phyloP scores from a whole-genome alignment of 192 early-diverging fungal genomes.

The Podochytrium sp. region DNA sequence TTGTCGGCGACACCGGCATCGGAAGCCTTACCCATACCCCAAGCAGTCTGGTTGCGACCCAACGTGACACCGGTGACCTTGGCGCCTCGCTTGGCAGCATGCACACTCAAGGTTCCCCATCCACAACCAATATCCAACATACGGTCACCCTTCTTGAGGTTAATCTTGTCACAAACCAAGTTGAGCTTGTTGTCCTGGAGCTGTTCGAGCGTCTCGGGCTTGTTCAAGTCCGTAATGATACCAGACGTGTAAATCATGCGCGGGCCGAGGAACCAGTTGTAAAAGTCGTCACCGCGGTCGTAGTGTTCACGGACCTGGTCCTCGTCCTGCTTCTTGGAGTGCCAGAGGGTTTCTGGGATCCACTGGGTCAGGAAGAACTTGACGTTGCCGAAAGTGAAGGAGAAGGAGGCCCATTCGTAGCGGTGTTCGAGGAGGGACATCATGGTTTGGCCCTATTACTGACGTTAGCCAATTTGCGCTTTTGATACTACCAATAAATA shows the following conservation, averaged over 20 bases:
- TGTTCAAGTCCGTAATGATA: constrained; percentile 75
- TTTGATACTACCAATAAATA: constrained; percentile 4
- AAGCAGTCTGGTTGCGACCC: constrained; percentile 88
- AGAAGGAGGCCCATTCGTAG: constrained; percentile 94
- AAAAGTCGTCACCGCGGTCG: constrained; percentile 98
- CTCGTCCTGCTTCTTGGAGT: constrained; percentile 97
- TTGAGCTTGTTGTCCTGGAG: constrained; percentile 96
- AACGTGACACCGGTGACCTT: constrained; percentile 94
- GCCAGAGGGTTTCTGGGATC: constrained; percentile 97
- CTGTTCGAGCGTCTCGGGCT: constrained; percentile 87
- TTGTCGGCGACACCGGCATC: constrained; percentile 79
- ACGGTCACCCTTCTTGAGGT: constrained; percentile 83
- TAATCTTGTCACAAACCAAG: constrained; percentile 82
- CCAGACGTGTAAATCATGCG: constrained; percentile 98
- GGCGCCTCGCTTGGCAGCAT: constrained; percentile 87
- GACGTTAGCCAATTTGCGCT: neutral
- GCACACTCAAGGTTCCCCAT: constrained; percentile 92
- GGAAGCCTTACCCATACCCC: constrained; percentile 81
- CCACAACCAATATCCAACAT: constrained; percentile 98
- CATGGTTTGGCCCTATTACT: constrained; percentile 62
- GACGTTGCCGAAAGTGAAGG: constrained; percentile 79
- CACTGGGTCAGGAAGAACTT: constrained; percentile 95
- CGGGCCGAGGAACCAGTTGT: constrained; percentile 65
- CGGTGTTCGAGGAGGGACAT: constrained; percentile 87
- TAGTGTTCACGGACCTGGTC: constrained; percentile 98